Conservation (phyloP, 2,329 filamentous ascomycete genomes). For the Plectosphaerella sp. region DNA sequence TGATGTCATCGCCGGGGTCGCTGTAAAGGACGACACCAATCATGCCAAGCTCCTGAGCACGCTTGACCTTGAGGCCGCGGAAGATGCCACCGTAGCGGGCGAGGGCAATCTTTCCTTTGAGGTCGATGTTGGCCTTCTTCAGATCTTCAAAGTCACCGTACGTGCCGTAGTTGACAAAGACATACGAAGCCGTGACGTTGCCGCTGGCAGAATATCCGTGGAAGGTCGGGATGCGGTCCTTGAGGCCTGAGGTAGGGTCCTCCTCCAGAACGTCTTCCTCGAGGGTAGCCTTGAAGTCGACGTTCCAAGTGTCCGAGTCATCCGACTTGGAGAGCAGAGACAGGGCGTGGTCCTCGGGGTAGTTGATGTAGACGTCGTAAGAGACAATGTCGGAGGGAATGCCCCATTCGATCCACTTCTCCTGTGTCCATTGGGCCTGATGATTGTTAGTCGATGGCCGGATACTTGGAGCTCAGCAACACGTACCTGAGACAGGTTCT, state of each 20-base stretch:
- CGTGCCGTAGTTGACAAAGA: conserved; percentile 90
- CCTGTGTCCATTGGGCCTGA: conserved; percentile 67
- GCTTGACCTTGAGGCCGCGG: conserved; percentile 86
- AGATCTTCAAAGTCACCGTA: conserved; percentile 83
- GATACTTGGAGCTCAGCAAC: background rate
- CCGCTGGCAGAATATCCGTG: conserved; percentile 92
- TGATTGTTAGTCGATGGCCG: conserved; percentile 6
- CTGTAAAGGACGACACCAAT: conserved; percentile 79
- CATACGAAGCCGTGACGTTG: conserved; percentile 82
- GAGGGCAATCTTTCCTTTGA: conserved; percentile 83
- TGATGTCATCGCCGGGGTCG: conserved; percentile 85
- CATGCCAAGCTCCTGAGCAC: conserved; percentile 87
- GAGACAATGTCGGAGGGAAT: conserved; percentile 58
- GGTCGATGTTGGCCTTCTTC: conserved; percentile 64
- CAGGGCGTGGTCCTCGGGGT: conserved; percentile 66
- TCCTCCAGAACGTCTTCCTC: conserved; percentile 81
- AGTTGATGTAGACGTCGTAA: conserved; percentile 77
- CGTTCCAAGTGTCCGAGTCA: conserved; percentile 41
- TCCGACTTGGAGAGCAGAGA: conserved; percentile 54
- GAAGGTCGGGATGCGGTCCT: conserved; percentile 78
- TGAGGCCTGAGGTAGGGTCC: conserved; percentile 71
- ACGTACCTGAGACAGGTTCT: conserved; percentile 69
- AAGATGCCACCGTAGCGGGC: conserved; percentile 84
- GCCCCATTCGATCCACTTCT: conserved; percentile 70
- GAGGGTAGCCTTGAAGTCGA: conserved; percentile 74